Evolutionary conservation across 1,284 basidiomycete genomes (phyloP), one percentile per base, ranked within the genome.

Genomic region (Leccinum huronense): DNA sequence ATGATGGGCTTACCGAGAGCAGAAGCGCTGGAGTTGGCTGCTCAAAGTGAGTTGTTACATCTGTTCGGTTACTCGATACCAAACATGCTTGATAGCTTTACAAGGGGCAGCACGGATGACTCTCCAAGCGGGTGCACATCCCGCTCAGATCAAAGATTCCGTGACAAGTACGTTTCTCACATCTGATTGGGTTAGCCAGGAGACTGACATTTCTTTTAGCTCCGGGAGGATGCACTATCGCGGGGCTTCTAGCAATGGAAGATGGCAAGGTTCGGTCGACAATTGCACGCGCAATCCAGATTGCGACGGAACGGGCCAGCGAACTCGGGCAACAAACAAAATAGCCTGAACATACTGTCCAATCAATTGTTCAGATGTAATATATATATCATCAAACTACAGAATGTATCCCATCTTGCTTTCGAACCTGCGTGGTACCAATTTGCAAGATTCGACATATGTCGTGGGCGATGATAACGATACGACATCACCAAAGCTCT

Each of bases 1-100:
- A 99, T 99, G 97, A 99, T 99, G 97, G 97, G 97, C 33, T 81
- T 99, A 57, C 97, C 97, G 3, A 84, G 97, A 66, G 85, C 89
- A 1, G 97, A 98, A 77, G 96, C 97, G 5, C 78, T 98, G 45
- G 97, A 99, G 75, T 80, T 99, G 60, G 97, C 97, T 56, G 91
- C 97, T 58, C 97, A 99, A 79, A 96, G 95, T 97, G 77, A 74
- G 88, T 79, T n/a, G n/a, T 31, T 42, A 40, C 19, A n/a, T 42
- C 30, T 45, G 16, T 63, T 66, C 63, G 48, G 19, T 11, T 48
- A 19, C 42, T 0, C n/a, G 65, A 58, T 48, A 10, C 40, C 16
- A 13, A 58, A 58, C 48, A 59, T 63, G 16, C 31, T 38, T 40
- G 23, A 59, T 75, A 98, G 96, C 95, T 19, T 81, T 99, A 72